phyloP scores from a whole-genome alignment of 2,329 filamentous ascomycete genomes.

The Colletotrichum liaoningense region DNA sequence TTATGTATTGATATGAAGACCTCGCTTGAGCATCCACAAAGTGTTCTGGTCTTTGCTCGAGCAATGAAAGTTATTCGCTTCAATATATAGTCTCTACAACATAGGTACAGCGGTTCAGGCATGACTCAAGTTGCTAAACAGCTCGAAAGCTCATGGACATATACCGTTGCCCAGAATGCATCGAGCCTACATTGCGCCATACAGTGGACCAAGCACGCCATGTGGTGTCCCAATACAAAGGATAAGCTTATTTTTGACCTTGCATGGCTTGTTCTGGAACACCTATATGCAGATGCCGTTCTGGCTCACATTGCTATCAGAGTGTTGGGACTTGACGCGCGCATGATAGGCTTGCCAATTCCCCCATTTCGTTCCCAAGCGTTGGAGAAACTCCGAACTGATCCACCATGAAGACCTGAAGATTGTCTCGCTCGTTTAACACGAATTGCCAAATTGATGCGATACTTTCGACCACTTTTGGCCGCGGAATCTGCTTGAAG shows the following conservation, averaged over 20 bases:
- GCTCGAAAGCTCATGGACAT: not conserved
- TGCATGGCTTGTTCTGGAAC: not conserved
- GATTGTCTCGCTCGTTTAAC: not conserved
- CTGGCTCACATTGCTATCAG: not conserved
- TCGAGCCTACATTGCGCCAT: no score
- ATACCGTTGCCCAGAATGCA: not conserved
- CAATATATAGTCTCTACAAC: no score
- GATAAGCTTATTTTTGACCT: not conserved
- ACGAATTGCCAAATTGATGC: not conserved
- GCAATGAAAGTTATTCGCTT: no score
- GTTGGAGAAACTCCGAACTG: not conserved
- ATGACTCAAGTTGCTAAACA: not conserved
- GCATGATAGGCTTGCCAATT: not conserved
- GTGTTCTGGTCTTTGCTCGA: not conserved
- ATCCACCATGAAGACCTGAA: not conserved
- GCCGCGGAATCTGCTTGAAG: not conserved
- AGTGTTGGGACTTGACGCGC: not conserved
- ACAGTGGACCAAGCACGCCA: slow-evolving; percentile 3
- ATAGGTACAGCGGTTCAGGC: no score
- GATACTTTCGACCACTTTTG: not conserved
- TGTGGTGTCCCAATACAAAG: not conserved
- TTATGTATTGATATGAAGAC: no score
- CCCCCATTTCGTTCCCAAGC: not conserved
- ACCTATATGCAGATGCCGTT: not conserved
- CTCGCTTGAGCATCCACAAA: not conserved